Conservation (phyloP, 2,329 filamentous ascomycete genomes). For the Aspergillus tanneri region DNA sequence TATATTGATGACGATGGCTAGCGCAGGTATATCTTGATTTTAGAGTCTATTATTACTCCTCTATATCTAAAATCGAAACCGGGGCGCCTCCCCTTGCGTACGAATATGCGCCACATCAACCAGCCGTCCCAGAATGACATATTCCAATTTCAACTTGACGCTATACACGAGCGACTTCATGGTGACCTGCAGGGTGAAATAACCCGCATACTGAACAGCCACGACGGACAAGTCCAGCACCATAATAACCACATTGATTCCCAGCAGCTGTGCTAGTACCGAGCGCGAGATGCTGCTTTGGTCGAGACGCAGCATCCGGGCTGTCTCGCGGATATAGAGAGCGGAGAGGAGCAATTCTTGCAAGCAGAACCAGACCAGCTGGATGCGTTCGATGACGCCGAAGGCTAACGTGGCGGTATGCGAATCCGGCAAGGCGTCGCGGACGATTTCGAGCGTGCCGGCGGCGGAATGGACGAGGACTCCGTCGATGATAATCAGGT, state of each 20-base stretch:
- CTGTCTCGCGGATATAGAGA: slow-evolving; percentile 54
- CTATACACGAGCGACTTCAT: slow-evolving; percentile 48
- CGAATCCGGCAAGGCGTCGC: slow-evolving; percentile 27
- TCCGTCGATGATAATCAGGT: slow-evolving; percentile 47
- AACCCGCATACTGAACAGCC: slow-evolving; percentile 41
- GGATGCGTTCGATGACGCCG: slow-evolving; percentile 52
- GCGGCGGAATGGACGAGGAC: slow-evolving; percentile 44
- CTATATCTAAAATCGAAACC: slow-evolving; percentile 10
- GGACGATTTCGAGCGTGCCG: slow-evolving; percentile 43
- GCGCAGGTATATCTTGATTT: too few species aligned
- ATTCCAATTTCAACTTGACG: slow-evolving; percentile 50
- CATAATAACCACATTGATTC: slow-evolving; percentile 49
- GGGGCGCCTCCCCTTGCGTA: slow-evolving; percentile 5
- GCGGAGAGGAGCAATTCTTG: slow-evolving; percentile 55
- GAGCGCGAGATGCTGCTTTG: slow-evolving; percentile 38
- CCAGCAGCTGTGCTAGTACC: slow-evolving; percentile 45
- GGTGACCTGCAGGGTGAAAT: slow-evolving; percentile 45
- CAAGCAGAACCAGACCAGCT: slow-evolving; percentile 55
- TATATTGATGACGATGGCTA: too few species aligned
- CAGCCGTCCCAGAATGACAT: slow-evolving; percentile 45
- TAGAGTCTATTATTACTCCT: too few species aligned
- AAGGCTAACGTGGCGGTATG: slow-evolving; percentile 33
- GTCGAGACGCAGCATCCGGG: slow-evolving; percentile 49
- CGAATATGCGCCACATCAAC: slow-evolving; percentile 26
- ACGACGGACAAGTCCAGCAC: slow-evolving; percentile 46